phyloP scores from a whole-genome alignment of 2,329 filamentous ascomycete species.

The Aspergillus ibericus region DNA sequence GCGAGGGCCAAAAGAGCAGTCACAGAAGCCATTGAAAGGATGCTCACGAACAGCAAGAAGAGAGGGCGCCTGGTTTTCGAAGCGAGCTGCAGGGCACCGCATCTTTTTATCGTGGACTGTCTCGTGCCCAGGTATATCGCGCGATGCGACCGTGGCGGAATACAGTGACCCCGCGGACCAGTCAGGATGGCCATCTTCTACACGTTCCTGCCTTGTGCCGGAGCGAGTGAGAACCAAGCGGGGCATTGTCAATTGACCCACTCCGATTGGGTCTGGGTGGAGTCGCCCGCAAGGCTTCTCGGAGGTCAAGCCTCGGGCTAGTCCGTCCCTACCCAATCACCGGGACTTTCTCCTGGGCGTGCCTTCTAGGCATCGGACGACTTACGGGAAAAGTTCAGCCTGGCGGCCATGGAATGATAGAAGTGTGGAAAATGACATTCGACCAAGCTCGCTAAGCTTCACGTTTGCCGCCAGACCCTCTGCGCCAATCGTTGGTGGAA shows the following conservation, averaged over 20 bases:
- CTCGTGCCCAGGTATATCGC: not conserved
- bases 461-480: too few species aligned
- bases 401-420: not conserved
- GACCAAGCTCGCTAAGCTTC: not conserved
- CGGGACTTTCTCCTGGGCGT: not conserved
- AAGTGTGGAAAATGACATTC: not conserved
- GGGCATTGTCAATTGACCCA: not conserved
- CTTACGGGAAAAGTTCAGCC: not conserved
- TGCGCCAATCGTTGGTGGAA: not conserved
- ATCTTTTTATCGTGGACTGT: not conserved
- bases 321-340: not conserved
- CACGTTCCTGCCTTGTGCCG: not conserved
- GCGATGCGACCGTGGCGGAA: not conserved
- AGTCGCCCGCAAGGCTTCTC: not conserved
- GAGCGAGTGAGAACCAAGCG: not conserved
- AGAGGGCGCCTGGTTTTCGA: not conserved
- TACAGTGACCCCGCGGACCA: not conserved
- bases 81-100: not conserved
- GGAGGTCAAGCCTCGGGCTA: not conserved
- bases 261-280: not conserved
- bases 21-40: not conserved
- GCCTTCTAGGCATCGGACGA: not conserved
- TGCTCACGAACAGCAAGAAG: not conserved
- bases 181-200: not conserved
- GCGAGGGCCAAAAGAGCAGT: not conserved